phyloP scores from a whole-genome alignment of 116 monocot species.

The Cymodocea nodosa region DNA sequence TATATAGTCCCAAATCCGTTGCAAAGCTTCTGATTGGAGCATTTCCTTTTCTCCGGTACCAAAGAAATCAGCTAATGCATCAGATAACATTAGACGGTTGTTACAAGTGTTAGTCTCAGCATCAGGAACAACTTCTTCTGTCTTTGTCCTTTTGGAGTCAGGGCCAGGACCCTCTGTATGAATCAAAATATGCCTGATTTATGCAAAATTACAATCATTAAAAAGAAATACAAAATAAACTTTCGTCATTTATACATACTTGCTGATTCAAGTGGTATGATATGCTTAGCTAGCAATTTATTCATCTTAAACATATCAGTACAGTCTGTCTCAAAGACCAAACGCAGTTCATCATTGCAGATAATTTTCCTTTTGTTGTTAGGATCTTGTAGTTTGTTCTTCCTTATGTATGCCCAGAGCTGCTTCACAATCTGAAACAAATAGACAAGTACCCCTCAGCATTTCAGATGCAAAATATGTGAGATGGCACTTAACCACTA shows the following conservation, averaged over 20 bases:
- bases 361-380: conserved; percentile 95
- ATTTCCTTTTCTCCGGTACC: conserved; percentile 66
- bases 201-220: conserved; percentile 1
- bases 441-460: neutral
- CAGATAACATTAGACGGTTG: conserved; percentile 48
- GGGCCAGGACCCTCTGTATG: conserved; percentile 48
- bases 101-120: conserved; percentile 26
- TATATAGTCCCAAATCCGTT: conserved; percentile 76
- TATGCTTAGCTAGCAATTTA: conserved; percentile 94
- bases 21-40: conserved; percentile 65
- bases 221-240: neutral
- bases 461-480: neutral
- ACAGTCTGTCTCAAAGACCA: conserved; percentile 93
- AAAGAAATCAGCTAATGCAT: conserved; percentile 59
- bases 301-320: conserved; percentile 99
- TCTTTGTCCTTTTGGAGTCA: conserved; percentile 50
- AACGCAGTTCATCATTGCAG: conserved; percentile 83
- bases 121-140: conserved; percentile 24
- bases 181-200: conserved; percentile 1
- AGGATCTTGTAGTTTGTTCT: conserved; percentile 95
- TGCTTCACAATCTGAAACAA: conserved; percentile 86
- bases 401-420: conserved; percentile 90
- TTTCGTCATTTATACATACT: conserved; percentile 27
- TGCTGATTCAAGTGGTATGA: conserved; percentile 51
- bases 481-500: neutral